Evolutionary conservation across 768 basidiomycete species (phyloP).

Genomic region (Agrocybe pediades): DNA sequence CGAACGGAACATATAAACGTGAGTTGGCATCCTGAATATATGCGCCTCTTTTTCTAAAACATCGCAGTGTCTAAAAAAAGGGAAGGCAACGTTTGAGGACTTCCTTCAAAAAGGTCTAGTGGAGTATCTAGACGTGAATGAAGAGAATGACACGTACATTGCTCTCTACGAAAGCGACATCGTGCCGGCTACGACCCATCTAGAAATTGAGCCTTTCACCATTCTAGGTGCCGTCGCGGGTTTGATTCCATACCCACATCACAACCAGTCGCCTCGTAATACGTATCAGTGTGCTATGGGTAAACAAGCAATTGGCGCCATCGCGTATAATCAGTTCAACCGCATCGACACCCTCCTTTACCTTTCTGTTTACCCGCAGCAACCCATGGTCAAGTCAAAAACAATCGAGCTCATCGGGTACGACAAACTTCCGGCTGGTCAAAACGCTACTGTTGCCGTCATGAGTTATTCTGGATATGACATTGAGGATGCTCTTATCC

Average conservation of each 20-base stretch:
- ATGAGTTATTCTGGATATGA: constrained; percentile 99
- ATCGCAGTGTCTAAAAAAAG: constrained; percentile 75
- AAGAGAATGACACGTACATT: constrained; percentile 97
- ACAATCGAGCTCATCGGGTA: constrained; percentile 97
- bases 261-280: constrained; percentile 98
- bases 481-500: constrained; percentile 97
- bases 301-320: constrained; percentile 99
- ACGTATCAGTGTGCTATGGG: constrained; percentile 99
- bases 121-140: constrained; percentile 98
- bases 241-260: constrained; percentile 98
- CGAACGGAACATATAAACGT: constrained; percentile 80
- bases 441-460: constrained; percentile 97
- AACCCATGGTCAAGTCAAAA: constrained; percentile 99
- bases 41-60: background rate
- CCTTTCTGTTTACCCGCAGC: constrained; percentile 95
- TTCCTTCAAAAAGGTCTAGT: constrained; percentile 91
- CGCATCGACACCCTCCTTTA: constrained; percentile 99
- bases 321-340: constrained; percentile 96
- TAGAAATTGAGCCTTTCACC: constrained; percentile 99
- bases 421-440: constrained; percentile 94
- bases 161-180: constrained; percentile 93
- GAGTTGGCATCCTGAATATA: constrained; percentile 21
- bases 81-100: constrained; percentile 84
- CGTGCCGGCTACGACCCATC: constrained; percentile 81
- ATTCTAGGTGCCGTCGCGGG: constrained; percentile 97